Percentiles rank a stretch among this genome's conserved stretches.
Evolutionary conservation across 169 alveolate species (phyloP).

Genomic region (Plasmodium malariae): DNA sequence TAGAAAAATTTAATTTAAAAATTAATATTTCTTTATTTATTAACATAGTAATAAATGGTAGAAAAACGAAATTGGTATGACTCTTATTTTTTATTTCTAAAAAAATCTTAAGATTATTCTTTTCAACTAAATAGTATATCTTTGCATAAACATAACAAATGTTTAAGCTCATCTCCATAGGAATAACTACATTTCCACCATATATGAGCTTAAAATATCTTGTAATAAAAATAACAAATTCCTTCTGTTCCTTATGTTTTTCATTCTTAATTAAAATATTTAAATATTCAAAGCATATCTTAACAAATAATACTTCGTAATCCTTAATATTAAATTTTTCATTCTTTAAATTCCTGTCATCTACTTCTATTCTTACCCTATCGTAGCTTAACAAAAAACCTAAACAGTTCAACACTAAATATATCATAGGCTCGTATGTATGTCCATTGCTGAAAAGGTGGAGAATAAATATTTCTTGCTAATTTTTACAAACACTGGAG

Average conservation of each 20-base stretch:
- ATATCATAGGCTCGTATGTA: constrained; percentile 35
- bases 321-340: constrained; percentile 32
- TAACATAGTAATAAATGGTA: constrained; percentile 31
- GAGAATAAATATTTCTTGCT: not conserved
- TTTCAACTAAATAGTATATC: constrained; percentile 28
- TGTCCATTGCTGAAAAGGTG: constrained; percentile 20
- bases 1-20: constrained; percentile 22
- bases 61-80: constrained; percentile 19
- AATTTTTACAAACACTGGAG: too few species aligned
- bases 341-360: not conserved
- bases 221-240: constrained; percentile 10
- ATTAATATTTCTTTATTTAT: constrained; percentile 14
- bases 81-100: constrained; percentile 58
- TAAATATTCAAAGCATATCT: constrained; percentile 58
- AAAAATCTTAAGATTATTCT: constrained; percentile 5
- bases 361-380: not conserved
- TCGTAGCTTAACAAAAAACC: constrained; percentile 26
- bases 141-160: constrained; percentile 5
- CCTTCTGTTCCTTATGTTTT: constrained; percentile 27
- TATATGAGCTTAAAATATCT: constrained; percentile 21
- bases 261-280: constrained; percentile 50
- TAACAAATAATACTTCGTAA: constrained; percentile 29
- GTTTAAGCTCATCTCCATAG: constrained; percentile 2
- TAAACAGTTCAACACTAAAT: constrained; percentile 23
- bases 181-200: not conserved